Percentiles rank a stretch among this genome's conserved stretches.
These are phyloP conservation scores for Solanum okadae DNA, from an alignment of 257 asterid genomes.

Conservation along the genomic window DNA sequence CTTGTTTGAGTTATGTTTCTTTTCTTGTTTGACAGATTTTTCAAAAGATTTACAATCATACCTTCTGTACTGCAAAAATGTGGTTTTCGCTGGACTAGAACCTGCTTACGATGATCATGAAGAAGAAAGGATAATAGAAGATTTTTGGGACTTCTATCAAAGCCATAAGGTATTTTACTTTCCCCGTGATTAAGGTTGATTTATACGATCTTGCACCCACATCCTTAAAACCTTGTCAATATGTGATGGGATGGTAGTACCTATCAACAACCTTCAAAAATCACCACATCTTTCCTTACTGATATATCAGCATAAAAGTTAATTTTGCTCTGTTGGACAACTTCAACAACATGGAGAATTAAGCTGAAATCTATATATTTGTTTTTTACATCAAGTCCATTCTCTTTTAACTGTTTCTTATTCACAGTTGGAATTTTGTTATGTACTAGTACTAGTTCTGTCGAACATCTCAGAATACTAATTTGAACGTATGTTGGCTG, in stretches of 20 bases:
- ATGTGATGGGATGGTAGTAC: not conserved
- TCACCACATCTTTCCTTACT: not conserved
- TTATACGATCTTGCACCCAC: not conserved
- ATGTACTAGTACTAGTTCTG: not conserved
- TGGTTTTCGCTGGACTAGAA: conserved; percentile 51
- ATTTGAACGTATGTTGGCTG: not conserved
- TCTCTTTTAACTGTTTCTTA: not conserved
- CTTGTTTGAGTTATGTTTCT: not conserved
- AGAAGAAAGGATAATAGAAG: conserved; percentile 40
- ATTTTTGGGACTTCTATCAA: conserved; percentile 50
- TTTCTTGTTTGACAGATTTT: conserved; percentile 37
- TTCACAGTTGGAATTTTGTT: not conserved
- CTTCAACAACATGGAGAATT: not conserved
- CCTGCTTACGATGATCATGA: conserved; percentile 41
- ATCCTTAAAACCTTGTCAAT: not conserved
- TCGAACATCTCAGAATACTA: not conserved
- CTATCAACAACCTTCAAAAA: not conserved
- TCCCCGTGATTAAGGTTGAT: not conserved
- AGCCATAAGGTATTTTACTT: conserved; percentile 34
- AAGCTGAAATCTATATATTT: not conserved
- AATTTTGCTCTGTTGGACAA: not conserved
- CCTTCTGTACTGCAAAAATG: conserved; percentile 61
- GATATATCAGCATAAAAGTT: not conserved
- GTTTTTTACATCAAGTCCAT: not conserved
- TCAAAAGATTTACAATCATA: conserved; percentile 44